A percentile compares a stretch with the other conserved stretches of the same genome.
phyloP scores from a whole-genome alignment of 139 green algal species.

The Coelastrella sp. region DNA sequence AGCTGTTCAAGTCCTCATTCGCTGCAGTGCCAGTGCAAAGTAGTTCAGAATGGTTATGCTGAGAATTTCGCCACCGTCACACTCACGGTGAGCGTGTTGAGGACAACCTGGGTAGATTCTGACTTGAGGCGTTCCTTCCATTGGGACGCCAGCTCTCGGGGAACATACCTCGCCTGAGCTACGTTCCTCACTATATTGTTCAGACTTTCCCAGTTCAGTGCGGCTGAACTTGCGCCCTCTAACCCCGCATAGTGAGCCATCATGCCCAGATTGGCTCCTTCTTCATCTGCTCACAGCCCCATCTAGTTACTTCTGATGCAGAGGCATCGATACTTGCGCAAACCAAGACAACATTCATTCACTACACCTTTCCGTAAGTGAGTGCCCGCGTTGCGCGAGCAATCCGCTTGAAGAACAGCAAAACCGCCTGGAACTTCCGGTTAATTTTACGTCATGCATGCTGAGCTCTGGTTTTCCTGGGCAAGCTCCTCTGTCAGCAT shows the following conservation, averaged over 20 bases:
- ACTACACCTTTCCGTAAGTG: background rate
- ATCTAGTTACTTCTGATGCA: background rate
- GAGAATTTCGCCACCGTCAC: background rate
- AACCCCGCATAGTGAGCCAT: background rate
- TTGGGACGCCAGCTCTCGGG: background rate
- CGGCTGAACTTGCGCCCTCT: background rate
- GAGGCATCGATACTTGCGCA: background rate
- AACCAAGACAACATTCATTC: background rate
- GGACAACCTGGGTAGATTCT: slow-evolving; percentile 30
- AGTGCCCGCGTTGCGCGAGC: background rate
- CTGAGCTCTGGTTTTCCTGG: background rate
- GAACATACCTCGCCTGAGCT: background rate
- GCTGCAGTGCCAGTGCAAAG: background rate
- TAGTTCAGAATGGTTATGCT: background rate
- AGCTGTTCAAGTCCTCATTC: no score
- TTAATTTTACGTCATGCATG: background rate
- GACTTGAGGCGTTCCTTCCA: slow-evolving; percentile 40
- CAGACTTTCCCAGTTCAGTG: background rate
- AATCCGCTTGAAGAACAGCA: background rate
- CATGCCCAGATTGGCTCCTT: background rate
- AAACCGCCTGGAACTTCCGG: background rate
- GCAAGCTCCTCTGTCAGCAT: no score
- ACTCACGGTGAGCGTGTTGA: slow-evolving; percentile 45
- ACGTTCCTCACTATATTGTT: background rate
- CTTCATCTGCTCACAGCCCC: background rate